Conservation (phyloP, 768 basidiomycete genomes). For the Mycena olivaceomarginata region DNA sequence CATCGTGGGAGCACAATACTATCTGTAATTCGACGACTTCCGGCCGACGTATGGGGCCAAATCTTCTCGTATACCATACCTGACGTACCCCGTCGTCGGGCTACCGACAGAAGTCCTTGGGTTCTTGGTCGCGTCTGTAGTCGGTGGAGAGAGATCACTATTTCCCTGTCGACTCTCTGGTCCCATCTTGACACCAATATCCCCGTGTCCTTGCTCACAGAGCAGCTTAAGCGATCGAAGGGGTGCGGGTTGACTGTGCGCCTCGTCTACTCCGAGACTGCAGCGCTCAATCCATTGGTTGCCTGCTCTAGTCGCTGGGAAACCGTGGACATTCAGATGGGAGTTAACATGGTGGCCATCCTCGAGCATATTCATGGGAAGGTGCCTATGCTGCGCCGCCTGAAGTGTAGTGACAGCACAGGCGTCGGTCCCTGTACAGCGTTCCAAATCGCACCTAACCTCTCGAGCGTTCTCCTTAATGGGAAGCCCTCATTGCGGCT, state of each 20-base stretch:
- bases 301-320: constrained; percentile 17
- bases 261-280: neutral
- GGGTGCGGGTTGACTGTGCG: neutral
- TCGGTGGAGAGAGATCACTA: constrained; percentile 19
- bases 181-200: neutral
- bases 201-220: neutral
- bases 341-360: neutral
- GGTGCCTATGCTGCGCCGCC: constrained; percentile 12
- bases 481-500: constrained; percentile 5
- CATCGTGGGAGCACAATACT: constrained; percentile 1
- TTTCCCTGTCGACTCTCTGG: constrained; percentile 13
- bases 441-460: constrained; percentile 20
- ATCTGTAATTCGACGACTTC: constrained; percentile 16
- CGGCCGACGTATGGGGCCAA: constrained; percentile 10
- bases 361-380: constrained; percentile 6
- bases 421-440: constrained; percentile 5
- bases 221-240: constrained; percentile 11
- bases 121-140: constrained; percentile 23
- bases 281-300: neutral
- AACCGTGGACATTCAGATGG: constrained; percentile 9
- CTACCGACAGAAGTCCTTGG: constrained; percentile 22
- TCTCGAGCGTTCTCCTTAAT: neutral
- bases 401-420: constrained; percentile 13
- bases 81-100: neutral
- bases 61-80: constrained; percentile 2